phyloP scores from a whole-genome alignment of 2,329 filamentous ascomycete genomes.

The Venturia oleaginea region DNA sequence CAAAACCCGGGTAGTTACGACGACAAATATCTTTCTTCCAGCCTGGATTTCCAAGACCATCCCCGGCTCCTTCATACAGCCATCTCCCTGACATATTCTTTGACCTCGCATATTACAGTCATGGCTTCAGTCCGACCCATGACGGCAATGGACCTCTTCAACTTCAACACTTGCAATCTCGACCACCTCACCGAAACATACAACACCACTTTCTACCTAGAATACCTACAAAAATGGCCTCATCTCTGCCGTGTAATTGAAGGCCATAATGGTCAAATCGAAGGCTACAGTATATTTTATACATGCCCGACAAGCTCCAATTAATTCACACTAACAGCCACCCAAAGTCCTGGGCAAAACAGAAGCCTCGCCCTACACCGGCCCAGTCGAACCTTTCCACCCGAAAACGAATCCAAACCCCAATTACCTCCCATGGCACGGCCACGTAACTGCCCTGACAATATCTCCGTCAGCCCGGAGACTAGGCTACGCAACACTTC shows the following conservation, averaged over 20 bases:
- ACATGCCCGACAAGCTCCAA: not conserved
- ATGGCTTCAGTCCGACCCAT: constrained; percentile 87
- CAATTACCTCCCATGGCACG: constrained; percentile 97
- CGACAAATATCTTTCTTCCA: too few species aligned
- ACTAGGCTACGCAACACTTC: constrained; percentile 74
- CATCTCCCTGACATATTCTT: not conserved
- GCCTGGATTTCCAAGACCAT: too few species aligned
- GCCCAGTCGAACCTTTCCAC: constrained; percentile 62
- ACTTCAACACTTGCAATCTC: constrained; percentile 88
- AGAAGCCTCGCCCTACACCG: constrained; percentile 67
- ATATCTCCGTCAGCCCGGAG: constrained; percentile 80
- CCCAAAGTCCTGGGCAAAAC: constrained; percentile 86
- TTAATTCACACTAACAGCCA: not conserved
- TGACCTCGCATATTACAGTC: too few species aligned
- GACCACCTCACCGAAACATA: constrained; percentile 98
- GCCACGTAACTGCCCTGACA: constrained; percentile 92
- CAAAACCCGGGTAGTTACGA: too few species aligned
- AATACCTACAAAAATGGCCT: constrained; percentile 94
- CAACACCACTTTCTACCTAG: constrained; percentile 87
- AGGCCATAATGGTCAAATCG: constrained; percentile 75
- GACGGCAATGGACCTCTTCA: constrained; percentile 72
- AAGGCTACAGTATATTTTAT: constrained; percentile 71
- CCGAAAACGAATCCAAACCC: constrained; percentile 39
- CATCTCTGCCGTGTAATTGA: constrained; percentile 89
- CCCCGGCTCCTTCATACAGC: too few species aligned